Percentiles rank a stretch among this genome's conserved stretches.
Evolutionary conservation across 148 eudicot species (phyloP).

Genomic region (Rhododendron kiyosumense): DNA sequence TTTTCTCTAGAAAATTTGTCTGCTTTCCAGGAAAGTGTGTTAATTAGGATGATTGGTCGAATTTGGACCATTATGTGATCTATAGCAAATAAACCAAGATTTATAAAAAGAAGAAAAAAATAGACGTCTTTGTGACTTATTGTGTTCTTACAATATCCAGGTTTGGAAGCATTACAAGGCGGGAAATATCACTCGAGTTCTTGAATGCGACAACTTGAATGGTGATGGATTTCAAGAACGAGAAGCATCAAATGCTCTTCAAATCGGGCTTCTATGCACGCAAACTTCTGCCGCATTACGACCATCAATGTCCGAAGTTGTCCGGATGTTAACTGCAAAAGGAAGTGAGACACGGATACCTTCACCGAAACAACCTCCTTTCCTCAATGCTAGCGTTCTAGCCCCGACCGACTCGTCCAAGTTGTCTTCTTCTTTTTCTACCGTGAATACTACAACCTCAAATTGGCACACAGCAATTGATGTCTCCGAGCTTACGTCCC

Average conservation of each 20-base stretch:
- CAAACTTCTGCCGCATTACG: constrained; percentile 9
- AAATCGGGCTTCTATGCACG: constrained; percentile 14
- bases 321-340: constrained; percentile 5
- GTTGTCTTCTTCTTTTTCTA: neutral
- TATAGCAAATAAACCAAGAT: neutral
- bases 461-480: constrained; percentile 3
- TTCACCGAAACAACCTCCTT: constrained; percentile 17
- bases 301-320: constrained; percentile 7
- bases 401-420: neutral
- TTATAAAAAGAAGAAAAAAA: neutral
- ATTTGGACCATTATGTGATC: neutral
- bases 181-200: neutral
- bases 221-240: neutral
- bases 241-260: constrained; percentile 10
- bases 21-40: neutral
- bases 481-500: neutral
- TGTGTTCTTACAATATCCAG: neutral
- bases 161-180: constrained; percentile 10
- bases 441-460: neutral
- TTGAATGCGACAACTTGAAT: neutral
- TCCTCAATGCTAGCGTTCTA: constrained; percentile 9
- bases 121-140: neutral
- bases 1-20: neutral
- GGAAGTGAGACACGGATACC: constrained; percentile 4
- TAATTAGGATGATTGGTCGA: neutral